phyloP scores from a whole-genome alignment of 2,329 filamentous ascomycete species.

The Ceratocystis lukuohia region DNA sequence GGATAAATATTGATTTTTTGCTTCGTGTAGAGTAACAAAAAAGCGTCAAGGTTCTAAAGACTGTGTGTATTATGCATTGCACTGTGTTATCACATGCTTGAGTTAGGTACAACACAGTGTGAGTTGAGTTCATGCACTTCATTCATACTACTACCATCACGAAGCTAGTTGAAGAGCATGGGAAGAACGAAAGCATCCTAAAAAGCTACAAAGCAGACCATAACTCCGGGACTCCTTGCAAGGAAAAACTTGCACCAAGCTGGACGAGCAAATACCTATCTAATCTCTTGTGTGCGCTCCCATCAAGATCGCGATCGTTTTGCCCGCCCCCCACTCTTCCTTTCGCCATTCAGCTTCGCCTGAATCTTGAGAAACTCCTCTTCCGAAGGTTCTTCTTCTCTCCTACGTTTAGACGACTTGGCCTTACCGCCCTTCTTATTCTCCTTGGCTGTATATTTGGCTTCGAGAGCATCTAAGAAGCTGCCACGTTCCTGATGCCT shows the following conservation, averaged over 20 bases:
- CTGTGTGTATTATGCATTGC: not conserved
- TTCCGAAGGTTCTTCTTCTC: constrained; percentile 47
- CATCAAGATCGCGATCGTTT: constrained; percentile 8
- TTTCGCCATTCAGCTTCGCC: constrained; percentile 27
- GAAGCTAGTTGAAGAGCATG: too few relatives aligned
- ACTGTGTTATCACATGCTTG: not conserved
- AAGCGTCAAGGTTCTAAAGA: not conserved
- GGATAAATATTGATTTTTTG: not conserved
- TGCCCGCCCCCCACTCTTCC: constrained; percentile 23
- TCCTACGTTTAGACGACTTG: constrained; percentile 28
- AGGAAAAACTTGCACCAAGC: not conserved
- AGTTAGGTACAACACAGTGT: not conserved
- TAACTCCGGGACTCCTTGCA: not conserved
- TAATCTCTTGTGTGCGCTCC: not conserved
- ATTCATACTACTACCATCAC: too few relatives aligned
- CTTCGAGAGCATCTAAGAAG: constrained; percentile 62
- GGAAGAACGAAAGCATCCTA: not conserved
- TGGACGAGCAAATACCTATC: not conserved
- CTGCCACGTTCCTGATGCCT: constrained; percentile 51
- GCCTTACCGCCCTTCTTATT: constrained; percentile 29
- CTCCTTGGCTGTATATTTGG: constrained; percentile 50
- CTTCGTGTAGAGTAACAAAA: not conserved
- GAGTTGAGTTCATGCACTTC: not conserved
- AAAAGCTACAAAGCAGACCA: not conserved
- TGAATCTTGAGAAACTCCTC: constrained; percentile 36